phyloP scores from a whole-genome alignment of 805 yeast species.

The Hanseniaspora meyeri region DNA sequence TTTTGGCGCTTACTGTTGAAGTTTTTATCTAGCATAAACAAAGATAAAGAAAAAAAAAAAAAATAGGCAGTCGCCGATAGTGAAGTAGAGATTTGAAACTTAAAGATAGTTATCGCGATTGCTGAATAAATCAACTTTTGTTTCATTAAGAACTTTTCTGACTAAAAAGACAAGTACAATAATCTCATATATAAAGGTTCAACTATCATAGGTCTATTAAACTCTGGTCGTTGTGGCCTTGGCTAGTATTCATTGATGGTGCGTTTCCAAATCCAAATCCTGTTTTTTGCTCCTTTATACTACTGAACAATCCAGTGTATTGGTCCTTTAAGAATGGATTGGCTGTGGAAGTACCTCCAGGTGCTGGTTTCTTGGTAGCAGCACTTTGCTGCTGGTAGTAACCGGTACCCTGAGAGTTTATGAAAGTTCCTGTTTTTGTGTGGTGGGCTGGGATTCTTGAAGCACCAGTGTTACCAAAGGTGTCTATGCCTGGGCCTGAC shows the following conservation, averaged over 20 bases:
- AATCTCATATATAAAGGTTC: too few relatives aligned
- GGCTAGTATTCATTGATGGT: constrained; percentile 29
- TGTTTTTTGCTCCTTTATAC: constrained; percentile 72
- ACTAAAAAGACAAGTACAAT: too few relatives aligned
- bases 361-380: neutral
- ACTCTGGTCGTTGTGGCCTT: constrained; percentile 17
- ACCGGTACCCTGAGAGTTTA: constrained; percentile 85
- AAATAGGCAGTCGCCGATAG: too few relatives aligned
- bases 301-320: constrained; percentile 57
- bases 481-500: constrained; percentile 83
- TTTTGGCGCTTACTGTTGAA: too few relatives aligned
- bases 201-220: constrained; percentile 22
- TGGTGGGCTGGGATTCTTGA: constrained; percentile 83
- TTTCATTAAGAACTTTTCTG: too few relatives aligned
- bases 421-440: constrained; percentile 66
- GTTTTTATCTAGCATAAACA: too few relatives aligned
- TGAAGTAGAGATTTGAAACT: too few relatives aligned
- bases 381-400: constrained; percentile 32
- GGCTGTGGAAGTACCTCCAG: constrained; percentile 13
- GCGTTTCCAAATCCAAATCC: constrained; percentile 88
- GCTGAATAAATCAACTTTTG: too few relatives aligned
- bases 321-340: constrained; percentile 47
- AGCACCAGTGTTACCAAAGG: constrained; percentile 41
- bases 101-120: too few relatives aligned
- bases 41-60: too few relatives aligned